Percentiles rank a stretch among this genome's conserved stretches.
Conservation (phyloP, 495 filamentous ascomycete genomes). For the Cercophora newfieldiana region DNA sequence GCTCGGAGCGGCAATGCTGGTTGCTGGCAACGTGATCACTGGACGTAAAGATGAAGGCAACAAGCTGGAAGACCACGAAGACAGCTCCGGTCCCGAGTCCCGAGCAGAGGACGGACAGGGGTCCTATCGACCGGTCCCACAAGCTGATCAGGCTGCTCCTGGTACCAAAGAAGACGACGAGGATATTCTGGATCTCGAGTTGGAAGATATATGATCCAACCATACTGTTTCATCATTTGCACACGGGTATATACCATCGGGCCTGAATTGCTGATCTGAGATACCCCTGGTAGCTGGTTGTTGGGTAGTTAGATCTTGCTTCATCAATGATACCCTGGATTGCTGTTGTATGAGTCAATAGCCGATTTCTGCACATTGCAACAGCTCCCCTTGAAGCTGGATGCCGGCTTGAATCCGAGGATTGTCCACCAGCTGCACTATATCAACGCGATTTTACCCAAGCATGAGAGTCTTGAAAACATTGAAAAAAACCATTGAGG, state of each 20-base stretch:
- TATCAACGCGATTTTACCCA: no score
- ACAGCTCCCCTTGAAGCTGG: no score
- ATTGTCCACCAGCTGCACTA: no score
- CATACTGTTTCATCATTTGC: neutral
- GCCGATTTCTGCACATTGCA: no score
- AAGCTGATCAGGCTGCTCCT: neutral
- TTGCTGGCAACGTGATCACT: constrained; percentile 88
- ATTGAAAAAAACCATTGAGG: no score
- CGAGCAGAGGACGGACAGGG: constrained; percentile 22
- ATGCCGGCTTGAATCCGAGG: no score
- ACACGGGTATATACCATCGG: neutral
- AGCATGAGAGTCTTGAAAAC: no score
- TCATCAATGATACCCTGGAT: no score
- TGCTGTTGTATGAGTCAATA: no score
- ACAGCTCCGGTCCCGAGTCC: neutral
- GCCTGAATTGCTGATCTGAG: neutral
- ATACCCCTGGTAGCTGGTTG: no score
- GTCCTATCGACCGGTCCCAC: constrained; percentile 10
- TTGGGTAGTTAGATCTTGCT: no score
- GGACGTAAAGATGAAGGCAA: constrained; percentile 69
- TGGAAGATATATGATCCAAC: constrained; percentile 1
- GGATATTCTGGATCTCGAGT: constrained; percentile 25
- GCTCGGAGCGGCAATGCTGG: constrained; percentile 78
- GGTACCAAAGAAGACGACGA: constrained; percentile 20
- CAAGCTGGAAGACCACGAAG: constrained; percentile 11